Evolutionary conservation across 257 asterid species (phyloP), one percentile per base, ranked within the genome.

Genomic region (Thymus mandschuricus): DNA sequence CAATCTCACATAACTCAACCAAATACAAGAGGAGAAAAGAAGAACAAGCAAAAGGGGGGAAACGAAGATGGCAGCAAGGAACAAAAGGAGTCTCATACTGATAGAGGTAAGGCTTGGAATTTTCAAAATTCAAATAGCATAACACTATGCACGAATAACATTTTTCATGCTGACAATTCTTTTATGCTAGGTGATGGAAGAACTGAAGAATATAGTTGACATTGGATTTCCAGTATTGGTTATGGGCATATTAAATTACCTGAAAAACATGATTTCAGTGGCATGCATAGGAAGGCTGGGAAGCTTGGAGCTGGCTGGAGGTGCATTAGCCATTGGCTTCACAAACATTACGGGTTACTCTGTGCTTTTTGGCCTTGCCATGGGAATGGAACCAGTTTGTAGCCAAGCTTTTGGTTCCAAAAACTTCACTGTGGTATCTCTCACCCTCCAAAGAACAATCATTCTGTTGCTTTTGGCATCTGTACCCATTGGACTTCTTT

Each of bases 331-430:
- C 86, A 87, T 94, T 27, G 96, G 97, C 73, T 90, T 92, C 84
- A 87, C 98, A 71, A 92, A 92, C 78, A 92, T 92, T 76, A 90
- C 97, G 10, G 98, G 98, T 31, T 91, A 94, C 82, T 94, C 98
- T 6, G 89, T 94, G 51, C 84, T 94, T 55, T 94, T 82, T 8
- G 97, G 98, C 64, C 87, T 94, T 15, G 94, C 98, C 69, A 83
- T 86, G 85, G 98, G 98, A 63, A 91, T 94, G 98, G 98, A 94
- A 70, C 98, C 97, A 10, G 78, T 94, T 56, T 94, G 96, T 71
- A 89, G 90, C 83, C 97, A 91, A 78, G 96, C 96, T 79, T 89
- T 91, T 64, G 98, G 98, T 9, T 87, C 98, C 51, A 85, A 76
- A 84, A 91, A 91, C 83, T 75, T 79, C 44, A 71, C 82, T 68